Conservation (phyloP, 345 rosid genomes). For the Eucalyptus erythrocorys region DNA sequence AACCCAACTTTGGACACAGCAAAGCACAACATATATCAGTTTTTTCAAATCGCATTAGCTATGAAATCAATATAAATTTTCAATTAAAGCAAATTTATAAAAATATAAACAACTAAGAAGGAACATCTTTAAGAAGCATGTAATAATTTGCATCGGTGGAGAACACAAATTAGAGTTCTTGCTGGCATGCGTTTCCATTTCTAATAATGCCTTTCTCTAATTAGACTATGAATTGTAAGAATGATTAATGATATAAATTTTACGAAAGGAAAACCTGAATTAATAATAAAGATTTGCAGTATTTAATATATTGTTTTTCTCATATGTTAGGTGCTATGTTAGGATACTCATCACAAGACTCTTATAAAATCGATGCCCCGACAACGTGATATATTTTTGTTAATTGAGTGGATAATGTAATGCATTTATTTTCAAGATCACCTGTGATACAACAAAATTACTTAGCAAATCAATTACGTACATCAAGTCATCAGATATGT, state of each 20-base stretch:
- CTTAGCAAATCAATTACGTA: background rate
- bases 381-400: background rate
- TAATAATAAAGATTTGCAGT: background rate
- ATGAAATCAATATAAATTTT: background rate
- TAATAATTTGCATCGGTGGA: background rate
- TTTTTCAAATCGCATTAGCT: background rate
- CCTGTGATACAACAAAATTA: background rate
- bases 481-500: background rate
- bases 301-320: background rate
- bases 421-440: background rate
- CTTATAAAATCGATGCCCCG: background rate
- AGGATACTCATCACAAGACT: background rate
- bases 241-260: background rate
- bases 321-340: background rate
- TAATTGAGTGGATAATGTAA: background rate
- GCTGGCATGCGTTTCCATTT: background rate
- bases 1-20: background rate
- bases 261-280: background rate
- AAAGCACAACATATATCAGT: background rate
- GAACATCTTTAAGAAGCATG: background rate
- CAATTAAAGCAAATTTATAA: background rate
- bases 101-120: background rate
- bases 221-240: background rate
- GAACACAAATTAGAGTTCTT: background rate
- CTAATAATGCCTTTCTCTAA: background rate